Conservation (phyloP, 2,329 filamentous ascomycete species). For the Trichophyton simii region DNA sequence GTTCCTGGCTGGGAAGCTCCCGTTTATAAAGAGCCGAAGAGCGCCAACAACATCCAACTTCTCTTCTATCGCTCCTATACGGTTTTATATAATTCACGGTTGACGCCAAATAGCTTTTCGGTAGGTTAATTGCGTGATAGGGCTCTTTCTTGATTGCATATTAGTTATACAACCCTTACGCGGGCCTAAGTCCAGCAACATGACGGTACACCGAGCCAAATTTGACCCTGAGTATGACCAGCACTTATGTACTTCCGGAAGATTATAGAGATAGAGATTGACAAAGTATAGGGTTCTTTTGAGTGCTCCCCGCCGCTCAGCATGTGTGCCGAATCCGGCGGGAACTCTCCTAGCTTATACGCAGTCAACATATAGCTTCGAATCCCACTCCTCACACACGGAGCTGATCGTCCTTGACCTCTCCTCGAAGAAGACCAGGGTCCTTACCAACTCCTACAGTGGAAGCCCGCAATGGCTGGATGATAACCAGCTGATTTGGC, state of each 20-base stretch:
- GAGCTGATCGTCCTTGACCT: conserved; percentile 37
- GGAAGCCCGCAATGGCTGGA: conserved; percentile 37
- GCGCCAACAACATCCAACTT: not conserved
- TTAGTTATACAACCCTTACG: not conserved
- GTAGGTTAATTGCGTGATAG: not conserved
- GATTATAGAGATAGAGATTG: not conserved
- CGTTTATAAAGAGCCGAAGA: not conserved
- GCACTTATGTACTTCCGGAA: not conserved
- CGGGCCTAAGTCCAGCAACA: conserved; percentile 15
- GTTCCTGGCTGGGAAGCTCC: not conserved
- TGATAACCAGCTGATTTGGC: conserved; percentile 35
- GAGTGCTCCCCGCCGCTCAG: conserved; percentile 35
- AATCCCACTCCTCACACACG: conserved; percentile 35
- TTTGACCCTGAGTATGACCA: conserved; percentile 30
- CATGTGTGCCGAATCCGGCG: conserved; percentile 33
- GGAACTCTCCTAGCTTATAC: conserved; percentile 38
- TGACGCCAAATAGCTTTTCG: not conserved
- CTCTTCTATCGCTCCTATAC: not conserved
- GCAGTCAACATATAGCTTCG: conserved; percentile 39
- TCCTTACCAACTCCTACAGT: conserved; percentile 33
- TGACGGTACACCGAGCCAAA: conserved; percentile 31
- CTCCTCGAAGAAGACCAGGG: conserved; percentile 26
- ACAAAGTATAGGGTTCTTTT: conserved; percentile 31
- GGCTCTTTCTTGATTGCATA: not conserved
- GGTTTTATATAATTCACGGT: not conserved